phyloP scores from a whole-genome alignment of 139 green algal genomes.

The Chlamydomonas eustigma region DNA sequence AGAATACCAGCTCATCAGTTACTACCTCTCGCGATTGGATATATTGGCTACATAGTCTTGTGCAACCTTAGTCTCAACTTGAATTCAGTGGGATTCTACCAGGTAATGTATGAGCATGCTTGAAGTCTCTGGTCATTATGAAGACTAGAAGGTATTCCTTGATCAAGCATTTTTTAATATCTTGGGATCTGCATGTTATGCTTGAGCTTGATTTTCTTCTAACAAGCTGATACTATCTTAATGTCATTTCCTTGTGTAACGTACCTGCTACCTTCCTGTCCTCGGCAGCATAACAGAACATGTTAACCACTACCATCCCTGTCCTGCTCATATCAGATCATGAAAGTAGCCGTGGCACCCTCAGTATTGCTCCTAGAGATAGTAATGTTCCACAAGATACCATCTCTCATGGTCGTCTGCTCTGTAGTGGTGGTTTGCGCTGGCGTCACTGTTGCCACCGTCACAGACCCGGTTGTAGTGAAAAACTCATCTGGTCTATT shows the following conservation, averaged over 20 bases:
- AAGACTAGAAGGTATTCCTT: too few relatives aligned
- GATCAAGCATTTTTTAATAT: too few relatives aligned
- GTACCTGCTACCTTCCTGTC: too few relatives aligned
- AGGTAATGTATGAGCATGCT: slow-evolving; percentile 27
- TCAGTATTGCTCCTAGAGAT: slow-evolving; percentile 75
- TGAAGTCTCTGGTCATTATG: not conserved
- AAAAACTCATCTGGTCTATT: slow-evolving; percentile 53
- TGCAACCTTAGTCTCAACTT: slow-evolving; percentile 83
- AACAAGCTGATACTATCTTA: too few relatives aligned
- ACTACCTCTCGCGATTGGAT: slow-evolving; percentile 66
- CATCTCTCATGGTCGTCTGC: slow-evolving; percentile 35
- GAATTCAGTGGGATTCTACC: slow-evolving; percentile 67
- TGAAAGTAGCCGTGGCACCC: slow-evolving; percentile 85
- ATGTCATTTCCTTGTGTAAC: too few relatives aligned
- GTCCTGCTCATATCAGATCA: slow-evolving; percentile 41
- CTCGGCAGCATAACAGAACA: not conserved
- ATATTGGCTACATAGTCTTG: slow-evolving; percentile 85
- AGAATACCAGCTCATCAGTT: slow-evolving; percentile 37
- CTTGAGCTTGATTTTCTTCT: too few relatives aligned
- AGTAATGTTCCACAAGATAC: slow-evolving; percentile 51
- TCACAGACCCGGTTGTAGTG: slow-evolving; percentile 61
- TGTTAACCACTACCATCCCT: not conserved
- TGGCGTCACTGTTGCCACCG: slow-evolving; percentile 72
- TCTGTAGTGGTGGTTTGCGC: slow-evolving; percentile 70
- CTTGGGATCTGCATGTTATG: too few relatives aligned